Evolutionary conservation across 1,139 yeast genomes (phyloP), one percentile per base, ranked within the genome.

Genomic region (Hyphopichia burtonii): DNA sequence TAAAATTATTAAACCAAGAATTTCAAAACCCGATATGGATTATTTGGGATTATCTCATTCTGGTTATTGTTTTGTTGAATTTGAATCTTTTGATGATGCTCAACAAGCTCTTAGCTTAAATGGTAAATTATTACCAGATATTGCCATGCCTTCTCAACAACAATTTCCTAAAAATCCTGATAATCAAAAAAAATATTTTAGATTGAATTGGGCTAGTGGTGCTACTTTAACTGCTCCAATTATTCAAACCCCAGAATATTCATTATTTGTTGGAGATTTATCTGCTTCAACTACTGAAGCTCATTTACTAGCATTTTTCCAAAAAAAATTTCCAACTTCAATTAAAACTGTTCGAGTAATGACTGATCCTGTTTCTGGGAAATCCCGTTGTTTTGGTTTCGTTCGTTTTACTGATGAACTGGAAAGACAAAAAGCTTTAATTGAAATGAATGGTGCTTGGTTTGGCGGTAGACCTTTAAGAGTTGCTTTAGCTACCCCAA

Each of bases 241-340:
- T 40, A 65, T 71, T 20, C 80, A 74, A 45, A 61, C 74, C 15
- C 76, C 76, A 1, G 88, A 82, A 52, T 79, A 58, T 51, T 82
- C 90, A 1, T 64, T 85, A 32, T 85, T 85, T 65, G 91, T 85
- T n/a, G 93, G 93, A 34, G 91, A 85, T 59, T 66, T 85, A 48
- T 80, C 88, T 2, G 88, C 87, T 16, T 78, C 80, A 18, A 83
- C 87, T 17, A 83, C 86, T 4, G 91, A 85, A 54, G 83, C 85
- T 16, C 83, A 81, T 52, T 61, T 85, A 44, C 66, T 82, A 41
- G 84, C 86, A 36, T 74, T 84, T 40, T 85, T 85, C 59, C 86
- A 82, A 52, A 72, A 78, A 33, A 72, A 74, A 46, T 85, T 79
- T 59, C 76, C 78, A 3, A 72, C 77, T 27, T 79, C 88, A 4